A percentile compares a stretch with the other conserved stretches of the same genome.
phyloP scores from a whole-genome alignment of 1,139 yeast genomes.

The Nakaseomyces sp. region DNA sequence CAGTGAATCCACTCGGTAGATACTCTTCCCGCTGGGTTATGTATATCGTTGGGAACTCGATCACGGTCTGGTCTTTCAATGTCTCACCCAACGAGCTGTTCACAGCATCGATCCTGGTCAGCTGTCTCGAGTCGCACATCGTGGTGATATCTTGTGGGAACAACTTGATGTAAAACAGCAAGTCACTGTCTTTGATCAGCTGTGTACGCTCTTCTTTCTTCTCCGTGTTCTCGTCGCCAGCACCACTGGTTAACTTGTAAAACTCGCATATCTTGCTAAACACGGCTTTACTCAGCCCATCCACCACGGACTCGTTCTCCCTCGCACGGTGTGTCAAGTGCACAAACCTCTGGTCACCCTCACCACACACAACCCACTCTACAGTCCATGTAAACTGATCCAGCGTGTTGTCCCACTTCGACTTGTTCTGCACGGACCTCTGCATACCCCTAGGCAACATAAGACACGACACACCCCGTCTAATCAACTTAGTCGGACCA shows the following conservation, averaged over 20 bases:
- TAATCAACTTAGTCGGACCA: conserved; percentile 24
- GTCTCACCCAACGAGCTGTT: conserved; percentile 34
- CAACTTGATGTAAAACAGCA: conserved; percentile 25
- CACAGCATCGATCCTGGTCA: conserved; percentile 18
- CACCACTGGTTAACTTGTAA: conserved; percentile 10
- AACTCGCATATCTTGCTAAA: conserved; percentile 23
- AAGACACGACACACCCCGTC: conserved; percentile 46
- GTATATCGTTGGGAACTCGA: conserved; percentile 70
- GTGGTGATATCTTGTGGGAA: conserved; percentile 22
- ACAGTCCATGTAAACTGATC: conserved; percentile 69
- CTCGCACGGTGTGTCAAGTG: conserved; percentile 42
- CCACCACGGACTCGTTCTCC: conserved; percentile 24
- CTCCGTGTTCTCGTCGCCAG: conserved; percentile 6
- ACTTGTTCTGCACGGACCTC: conserved; percentile 54
- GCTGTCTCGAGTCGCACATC: conserved; percentile 23
- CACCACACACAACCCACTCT: conserved; percentile 51
- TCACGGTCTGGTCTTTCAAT: conserved; percentile 48
- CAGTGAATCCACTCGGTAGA: conserved; percentile 14
- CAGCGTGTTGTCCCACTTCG: conserved; percentile 62
- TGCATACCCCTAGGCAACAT: conserved; percentile 70
- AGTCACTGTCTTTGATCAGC: conserved; percentile 11
- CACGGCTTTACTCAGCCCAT: conserved; percentile 25
- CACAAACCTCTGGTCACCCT: conserved; percentile 23
- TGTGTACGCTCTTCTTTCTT: conserved; percentile 18
- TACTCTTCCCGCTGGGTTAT: conserved; percentile 31